Conservation (phyloP, 2,329 filamentous ascomycete genomes). For the Cytospora paraplurivora region DNA sequence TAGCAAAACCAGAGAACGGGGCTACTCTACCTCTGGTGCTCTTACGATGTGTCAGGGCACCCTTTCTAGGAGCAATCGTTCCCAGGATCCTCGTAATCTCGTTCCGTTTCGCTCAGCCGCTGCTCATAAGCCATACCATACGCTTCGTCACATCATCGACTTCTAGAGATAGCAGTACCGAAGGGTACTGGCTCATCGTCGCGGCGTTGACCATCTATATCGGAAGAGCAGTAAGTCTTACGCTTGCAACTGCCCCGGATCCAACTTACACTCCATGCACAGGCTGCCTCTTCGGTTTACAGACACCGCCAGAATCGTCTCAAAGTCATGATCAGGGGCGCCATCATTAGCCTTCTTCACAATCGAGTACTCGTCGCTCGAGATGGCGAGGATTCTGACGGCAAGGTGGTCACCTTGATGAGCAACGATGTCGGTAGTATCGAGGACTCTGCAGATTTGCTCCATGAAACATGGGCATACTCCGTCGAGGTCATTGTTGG, state of each 20-base stretch:
- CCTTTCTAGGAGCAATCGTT: constrained; percentile 38
- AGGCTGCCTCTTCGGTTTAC: constrained; percentile 33
- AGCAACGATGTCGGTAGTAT: constrained; percentile 45
- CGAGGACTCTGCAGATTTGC: constrained; percentile 38
- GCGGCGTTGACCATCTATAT: constrained; percentile 40
- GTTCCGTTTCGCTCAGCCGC: constrained; percentile 45
- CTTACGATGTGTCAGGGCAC: constrained; percentile 35
- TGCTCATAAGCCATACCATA: constrained; percentile 44
- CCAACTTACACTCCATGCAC: not conserved
- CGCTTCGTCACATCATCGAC: constrained; percentile 33
- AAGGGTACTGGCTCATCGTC: constrained; percentile 38
- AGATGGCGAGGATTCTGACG: constrained; percentile 35
- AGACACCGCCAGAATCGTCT: constrained; percentile 32
- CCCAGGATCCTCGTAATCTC: constrained; percentile 42
- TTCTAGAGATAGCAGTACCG: constrained; percentile 1
- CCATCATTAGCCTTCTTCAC: constrained; percentile 32
- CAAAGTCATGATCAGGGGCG: constrained; percentile 31
- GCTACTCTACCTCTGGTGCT: constrained; percentile 38
- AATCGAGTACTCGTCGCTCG: constrained; percentile 13
- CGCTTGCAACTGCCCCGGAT: not conserved
- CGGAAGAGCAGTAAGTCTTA: constrained; percentile 40
- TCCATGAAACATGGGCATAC: constrained; percentile 48
- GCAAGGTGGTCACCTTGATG: constrained; percentile 42
- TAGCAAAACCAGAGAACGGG: constrained; percentile 33
- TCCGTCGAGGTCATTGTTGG: constrained; percentile 46